Evolutionary conservation across 306 rosid species (phyloP).

Genomic region (Glycine tomentella): DNA sequence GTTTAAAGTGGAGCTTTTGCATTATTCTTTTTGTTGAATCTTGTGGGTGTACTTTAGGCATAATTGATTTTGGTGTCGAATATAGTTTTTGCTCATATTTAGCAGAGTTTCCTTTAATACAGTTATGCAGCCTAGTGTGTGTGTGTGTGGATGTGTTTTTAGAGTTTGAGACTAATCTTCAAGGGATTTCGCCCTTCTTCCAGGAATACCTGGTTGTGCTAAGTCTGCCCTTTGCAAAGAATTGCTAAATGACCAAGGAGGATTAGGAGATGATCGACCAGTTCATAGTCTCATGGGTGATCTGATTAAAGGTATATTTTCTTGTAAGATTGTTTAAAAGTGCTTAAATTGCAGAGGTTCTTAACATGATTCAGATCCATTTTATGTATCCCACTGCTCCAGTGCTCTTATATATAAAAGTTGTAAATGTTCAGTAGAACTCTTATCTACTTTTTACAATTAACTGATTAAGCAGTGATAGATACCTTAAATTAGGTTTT

Average conservation of each 20-base stretch:
- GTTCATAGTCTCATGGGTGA: slow-evolving; percentile 93
- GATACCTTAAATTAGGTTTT: slow-evolving; percentile 33
- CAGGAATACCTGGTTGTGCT: slow-evolving; percentile 95
- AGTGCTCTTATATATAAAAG: background rate
- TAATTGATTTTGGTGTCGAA: slow-evolving; percentile 6
- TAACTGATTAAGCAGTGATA: slow-evolving; percentile 1
- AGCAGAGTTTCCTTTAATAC: slow-evolving; percentile 12
- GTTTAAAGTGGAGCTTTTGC: slow-evolving; percentile 29
- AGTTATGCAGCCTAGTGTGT: background rate
- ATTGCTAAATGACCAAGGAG: slow-evolving; percentile 70
- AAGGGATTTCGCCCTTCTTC: slow-evolving; percentile 37
- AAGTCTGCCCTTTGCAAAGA: slow-evolving; percentile 97
- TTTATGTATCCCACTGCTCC: slow-evolving; percentile 24
- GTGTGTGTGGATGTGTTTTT: background rate
- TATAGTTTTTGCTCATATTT: background rate
- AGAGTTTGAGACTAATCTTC: slow-evolving; percentile 29
- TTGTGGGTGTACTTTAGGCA: slow-evolving; percentile 36
- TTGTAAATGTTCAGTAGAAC: slow-evolving; percentile 18
- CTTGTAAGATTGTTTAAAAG: slow-evolving; percentile 26
- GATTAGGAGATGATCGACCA: slow-evolving; percentile 84
- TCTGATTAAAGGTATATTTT: slow-evolving; percentile 74
- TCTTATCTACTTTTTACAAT: slow-evolving; percentile 7
- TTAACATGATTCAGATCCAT: slow-evolving; percentile 22
- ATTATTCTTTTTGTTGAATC: slow-evolving; percentile 30
- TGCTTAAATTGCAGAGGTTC: slow-evolving; percentile 33